Percentiles rank a stretch among this genome's conserved stretches.
phyloP scores from a whole-genome alignment of 306 rosid genomes.

The Vigna trinervia region DNA sequence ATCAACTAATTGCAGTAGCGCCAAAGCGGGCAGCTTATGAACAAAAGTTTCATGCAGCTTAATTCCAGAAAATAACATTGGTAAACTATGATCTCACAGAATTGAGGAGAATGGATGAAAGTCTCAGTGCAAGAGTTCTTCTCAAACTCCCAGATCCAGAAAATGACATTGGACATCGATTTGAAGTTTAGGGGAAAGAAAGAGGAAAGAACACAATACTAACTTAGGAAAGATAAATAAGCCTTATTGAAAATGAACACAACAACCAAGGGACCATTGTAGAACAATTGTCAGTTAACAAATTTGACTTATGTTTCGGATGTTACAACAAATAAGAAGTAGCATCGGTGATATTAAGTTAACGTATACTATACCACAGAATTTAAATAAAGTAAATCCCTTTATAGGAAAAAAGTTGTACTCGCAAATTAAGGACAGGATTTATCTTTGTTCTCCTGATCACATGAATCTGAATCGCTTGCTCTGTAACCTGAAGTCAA shows the following conservation, averaged over 20 bases:
- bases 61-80: slow-evolving; percentile 14
- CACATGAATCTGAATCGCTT: slow-evolving; percentile 82
- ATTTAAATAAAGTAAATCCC: slow-evolving; percentile 31
- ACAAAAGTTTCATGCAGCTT: too few species aligned
- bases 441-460: slow-evolving; percentile 48
- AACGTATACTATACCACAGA: background rate
- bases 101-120: slow-evolving; percentile 9
- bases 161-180: slow-evolving; percentile 4
- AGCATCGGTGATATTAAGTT: slow-evolving; percentile 13
- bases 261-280: background rate
- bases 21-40: background rate
- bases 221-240: slow-evolving; percentile 12
- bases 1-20: background rate
- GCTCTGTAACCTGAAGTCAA: slow-evolving; percentile 69
- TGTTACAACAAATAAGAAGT: slow-evolving; percentile 12
- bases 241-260: slow-evolving; percentile 24
- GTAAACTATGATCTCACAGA: slow-evolving; percentile 12
- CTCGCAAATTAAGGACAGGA: slow-evolving; percentile 38
- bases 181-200: slow-evolving; percentile 1
- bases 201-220: background rate
- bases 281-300: slow-evolving; percentile 26
- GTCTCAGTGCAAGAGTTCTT: background rate
- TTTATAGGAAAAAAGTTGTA: background rate
- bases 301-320: slow-evolving; percentile 33
- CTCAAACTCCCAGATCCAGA: background rate